Percentiles rank a stretch among this genome's conserved stretches.
Evolutionary conservation across 2,329 filamentous ascomycete genomes (phyloP).

Genomic region (Colletotrichum ledebouriae): DNA sequence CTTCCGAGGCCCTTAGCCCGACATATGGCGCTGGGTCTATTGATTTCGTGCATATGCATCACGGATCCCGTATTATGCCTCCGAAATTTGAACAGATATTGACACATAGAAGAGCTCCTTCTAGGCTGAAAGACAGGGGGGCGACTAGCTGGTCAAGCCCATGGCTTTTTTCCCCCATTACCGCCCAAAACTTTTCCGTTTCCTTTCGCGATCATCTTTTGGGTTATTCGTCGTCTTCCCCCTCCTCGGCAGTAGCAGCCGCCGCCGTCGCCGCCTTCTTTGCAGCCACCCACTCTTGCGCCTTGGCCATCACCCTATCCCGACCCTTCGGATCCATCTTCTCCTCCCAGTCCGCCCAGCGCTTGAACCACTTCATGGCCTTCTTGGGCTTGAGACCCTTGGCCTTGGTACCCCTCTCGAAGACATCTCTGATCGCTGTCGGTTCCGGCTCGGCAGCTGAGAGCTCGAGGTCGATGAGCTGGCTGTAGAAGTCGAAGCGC

Average conservation of each 20-base stretch:
- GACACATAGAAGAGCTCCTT: slow-evolving; percentile 27
- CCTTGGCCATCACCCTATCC: slow-evolving; percentile 78
- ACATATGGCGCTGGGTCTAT: not conserved
- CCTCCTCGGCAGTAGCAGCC: slow-evolving; percentile 53
- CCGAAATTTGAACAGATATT: slow-evolving; percentile 28
- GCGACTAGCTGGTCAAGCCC: slow-evolving; percentile 9
- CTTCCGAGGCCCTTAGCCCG: too few relatives aligned
- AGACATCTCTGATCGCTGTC: slow-evolving; percentile 78
- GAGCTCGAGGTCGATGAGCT: slow-evolving; percentile 88
- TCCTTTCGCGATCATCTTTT: slow-evolving; percentile 33
- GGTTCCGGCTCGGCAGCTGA: slow-evolving; percentile 68
- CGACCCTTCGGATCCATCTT: slow-evolving; percentile 64
- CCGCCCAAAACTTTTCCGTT: slow-evolving; percentile 32
- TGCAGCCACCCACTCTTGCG: slow-evolving; percentile 76
- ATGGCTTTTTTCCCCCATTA: slow-evolving; percentile 32
- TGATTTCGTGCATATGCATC: slow-evolving; percentile 20
- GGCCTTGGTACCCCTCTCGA: slow-evolving; percentile 80
- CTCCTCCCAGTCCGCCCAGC: slow-evolving; percentile 92
- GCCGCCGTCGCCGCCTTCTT: slow-evolving; percentile 57
- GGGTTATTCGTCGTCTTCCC: slow-evolving; percentile 46
- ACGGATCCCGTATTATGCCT: slow-evolving; percentile 14
- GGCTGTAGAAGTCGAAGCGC: slow-evolving; percentile 92
- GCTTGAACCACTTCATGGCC: slow-evolving; percentile 89
- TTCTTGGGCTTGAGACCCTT: slow-evolving; percentile 84
- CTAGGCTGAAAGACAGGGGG: slow-evolving; percentile 27